A percentile compares a stretch with the other conserved stretches of the same genome.
Conservation (phyloP, 2,329 filamentous ascomycete genomes). For the Graphiopsis chlorocephala region DNA sequence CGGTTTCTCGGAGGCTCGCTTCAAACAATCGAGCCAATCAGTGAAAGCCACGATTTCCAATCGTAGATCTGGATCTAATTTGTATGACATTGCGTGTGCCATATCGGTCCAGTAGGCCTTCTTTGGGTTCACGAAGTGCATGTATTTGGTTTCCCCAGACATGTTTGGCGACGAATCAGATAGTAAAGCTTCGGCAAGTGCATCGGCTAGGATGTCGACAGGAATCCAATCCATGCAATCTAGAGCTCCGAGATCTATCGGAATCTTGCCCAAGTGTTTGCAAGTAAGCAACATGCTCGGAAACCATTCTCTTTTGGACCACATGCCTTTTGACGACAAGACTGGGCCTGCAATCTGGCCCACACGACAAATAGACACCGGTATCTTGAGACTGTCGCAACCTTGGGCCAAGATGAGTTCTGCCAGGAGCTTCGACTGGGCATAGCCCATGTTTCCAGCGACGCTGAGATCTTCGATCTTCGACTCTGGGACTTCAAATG, state of each 20-base stretch:
- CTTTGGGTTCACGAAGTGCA: constrained; percentile 31
- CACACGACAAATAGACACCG: constrained; percentile 41
- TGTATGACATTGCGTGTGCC: constrained; percentile 17
- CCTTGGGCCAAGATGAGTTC: constrained; percentile 5
- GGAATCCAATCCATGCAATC: constrained; percentile 46
- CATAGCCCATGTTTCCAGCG: constrained; percentile 3
- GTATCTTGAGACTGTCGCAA: not conserved
- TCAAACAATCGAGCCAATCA: not conserved
- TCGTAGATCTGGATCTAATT: not conserved
- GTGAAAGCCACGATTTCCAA: not conserved
- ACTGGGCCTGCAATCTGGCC: not conserved
- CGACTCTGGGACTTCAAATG: not conserved
- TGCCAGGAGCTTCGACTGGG: constrained; percentile 2
- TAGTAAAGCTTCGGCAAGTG: constrained; percentile 31
- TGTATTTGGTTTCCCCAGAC: not conserved
- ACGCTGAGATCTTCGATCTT: not conserved
- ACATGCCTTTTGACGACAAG: not conserved
- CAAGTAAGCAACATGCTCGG: constrained; percentile 40
- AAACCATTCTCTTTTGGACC: not conserved
- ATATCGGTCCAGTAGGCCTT: constrained; percentile 24
- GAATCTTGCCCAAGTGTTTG: constrained; percentile 37
- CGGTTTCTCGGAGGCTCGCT: not conserved
- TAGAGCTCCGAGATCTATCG: constrained; percentile 37
- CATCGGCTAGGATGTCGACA: constrained; percentile 40
- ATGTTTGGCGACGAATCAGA: not conserved